A percentile compares a stretch with the other conserved stretches of the same genome.
Evolutionary conservation across 2,329 filamentous ascomycete genomes (phyloP).

Genomic region (Cercospora sp.): DNA sequence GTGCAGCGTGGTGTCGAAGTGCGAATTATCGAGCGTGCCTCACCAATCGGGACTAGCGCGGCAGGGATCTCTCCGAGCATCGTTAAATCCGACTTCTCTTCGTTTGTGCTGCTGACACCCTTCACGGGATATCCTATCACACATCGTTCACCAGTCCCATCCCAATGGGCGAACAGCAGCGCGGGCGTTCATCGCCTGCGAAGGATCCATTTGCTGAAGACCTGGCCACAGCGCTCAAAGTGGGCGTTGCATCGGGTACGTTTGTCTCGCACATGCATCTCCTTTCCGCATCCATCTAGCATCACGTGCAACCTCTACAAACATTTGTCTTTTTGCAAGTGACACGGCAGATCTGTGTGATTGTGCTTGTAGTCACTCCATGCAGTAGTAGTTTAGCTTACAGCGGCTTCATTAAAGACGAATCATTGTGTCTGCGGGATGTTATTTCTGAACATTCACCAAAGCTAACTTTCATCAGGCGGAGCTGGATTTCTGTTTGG

Average conservation of each 20-base stretch:
- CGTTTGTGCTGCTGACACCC: neutral
- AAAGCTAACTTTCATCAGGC: slow-evolving; percentile 43
- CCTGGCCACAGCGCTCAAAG: slow-evolving; percentile 36
- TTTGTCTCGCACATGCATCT: slow-evolving; percentile 19
- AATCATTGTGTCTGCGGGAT: neutral
- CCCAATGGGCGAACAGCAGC: slow-evolving; percentile 15
- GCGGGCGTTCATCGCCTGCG: slow-evolving; percentile 7
- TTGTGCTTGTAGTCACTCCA: neutral
- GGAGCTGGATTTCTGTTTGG: slow-evolving; percentile 64
- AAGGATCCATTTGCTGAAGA: slow-evolving; percentile 29
- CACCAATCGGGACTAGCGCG: neutral
- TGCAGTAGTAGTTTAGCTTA: neutral
- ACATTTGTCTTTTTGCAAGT: neutral
- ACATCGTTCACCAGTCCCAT: neutral
- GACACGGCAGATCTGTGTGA: neutral
- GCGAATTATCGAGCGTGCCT: slow-evolving; percentile 4
- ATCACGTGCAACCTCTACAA: neutral
- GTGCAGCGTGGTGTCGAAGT: slow-evolving; percentile 1
- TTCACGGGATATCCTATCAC: neutral
- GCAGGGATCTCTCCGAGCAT: neutral
- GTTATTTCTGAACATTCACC: neutral
- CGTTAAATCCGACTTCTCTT: neutral
- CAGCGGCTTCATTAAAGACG: neutral
- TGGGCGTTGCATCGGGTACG: slow-evolving; percentile 38
- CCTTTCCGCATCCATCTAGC: slow-evolving; percentile 1